phyloP scores from a whole-genome alignment of 768 basidiomycete species.

The Psilocybe sp. region DNA sequence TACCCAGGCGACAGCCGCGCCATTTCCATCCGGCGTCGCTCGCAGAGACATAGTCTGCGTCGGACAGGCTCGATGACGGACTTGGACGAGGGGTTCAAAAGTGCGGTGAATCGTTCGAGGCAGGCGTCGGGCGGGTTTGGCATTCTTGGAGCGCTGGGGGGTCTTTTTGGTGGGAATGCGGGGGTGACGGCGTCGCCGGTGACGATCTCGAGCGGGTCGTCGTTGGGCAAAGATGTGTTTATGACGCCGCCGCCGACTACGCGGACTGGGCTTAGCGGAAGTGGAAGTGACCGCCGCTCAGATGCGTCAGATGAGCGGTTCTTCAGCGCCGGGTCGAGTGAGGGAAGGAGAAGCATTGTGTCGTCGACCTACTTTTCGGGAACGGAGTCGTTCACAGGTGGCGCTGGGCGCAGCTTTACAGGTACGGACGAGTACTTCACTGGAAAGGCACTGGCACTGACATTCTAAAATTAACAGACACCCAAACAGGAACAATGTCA shows the following conservation, averaged over 20 bases:
- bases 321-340: constrained; percentile 36
- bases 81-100: constrained; percentile 58
- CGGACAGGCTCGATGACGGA: constrained; percentile 78
- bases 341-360: constrained; percentile 22
- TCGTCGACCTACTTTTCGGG: constrained; percentile 38
- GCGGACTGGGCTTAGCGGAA: constrained; percentile 7
- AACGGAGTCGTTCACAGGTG: constrained; percentile 23
- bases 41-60: constrained; percentile 20
- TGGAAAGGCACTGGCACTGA: no score
- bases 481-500: no score
- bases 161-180: no score
- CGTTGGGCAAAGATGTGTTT: constrained; percentile 35
- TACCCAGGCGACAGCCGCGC: constrained; percentile 73
- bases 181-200: constrained; percentile 49
- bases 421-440: neutral
- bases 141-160: no score
- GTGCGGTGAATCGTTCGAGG: constrained; percentile 42
- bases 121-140: constrained; percentile 31
- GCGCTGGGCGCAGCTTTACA: no score
- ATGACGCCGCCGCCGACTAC: constrained; percentile 40
- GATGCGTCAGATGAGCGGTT: constrained; percentile 37
- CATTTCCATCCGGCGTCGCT: constrained; percentile 55
- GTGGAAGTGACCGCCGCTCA: constrained; percentile 30
- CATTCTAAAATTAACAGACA: no score
- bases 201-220: constrained; percentile 71